Base-by-base conservation (phyloP, 768 basidiomycete species). In the Psilocybe subaeruginosa region DNA sequence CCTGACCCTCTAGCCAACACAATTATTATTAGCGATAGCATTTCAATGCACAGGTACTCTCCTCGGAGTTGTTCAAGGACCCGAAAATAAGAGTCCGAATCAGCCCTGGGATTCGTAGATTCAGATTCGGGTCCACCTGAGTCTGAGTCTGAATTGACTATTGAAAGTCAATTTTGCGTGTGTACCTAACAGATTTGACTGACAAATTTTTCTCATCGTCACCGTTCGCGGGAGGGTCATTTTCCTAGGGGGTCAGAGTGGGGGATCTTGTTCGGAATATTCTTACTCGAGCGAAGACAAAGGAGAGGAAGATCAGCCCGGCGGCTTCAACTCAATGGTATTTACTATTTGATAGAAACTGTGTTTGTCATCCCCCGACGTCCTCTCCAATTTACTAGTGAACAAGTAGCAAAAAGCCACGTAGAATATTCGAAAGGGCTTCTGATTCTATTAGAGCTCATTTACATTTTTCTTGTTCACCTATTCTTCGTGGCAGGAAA, bases 341-440 rank as follows among this genome's bases (percentile, higher is more conserved):
- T 30, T 17, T 43, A 35, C 17, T 43, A 14, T 41, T 17, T 14
- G 8, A 43, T 35, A 35, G 27, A 23, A 35, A 37, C 52, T 33
- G 30, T 37, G 55, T 62, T 62, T 62, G 61, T 62, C 61, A 62
- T 58, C 61, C 45, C 46, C 61, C 61, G 61, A 54, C 43, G 8
- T 0, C 16, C 30, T 30, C 58, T 53, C 41, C 51, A 41, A 5
- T 23, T 54, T 41, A 37, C 39, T 19, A 23, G 23, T 23, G 53
- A 54, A 46, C 33, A 35, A 35, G 55, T 9, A 39, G 33, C 8
- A 16, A 45, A 29, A 19, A 16, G 56, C 14, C 47, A 23, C 29
- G 37, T 9, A 50, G 49, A 52, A 41, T 19, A 19, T 41, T 41
- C 30, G 8, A 39, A 23, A 17, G 23, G 9, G 17, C 31, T 59